These are phyloP conservation scores for Coemansia sp. DNA, from an alignment of 192 early-diverging fungal genomes.

Conservation along the genomic window DNA sequence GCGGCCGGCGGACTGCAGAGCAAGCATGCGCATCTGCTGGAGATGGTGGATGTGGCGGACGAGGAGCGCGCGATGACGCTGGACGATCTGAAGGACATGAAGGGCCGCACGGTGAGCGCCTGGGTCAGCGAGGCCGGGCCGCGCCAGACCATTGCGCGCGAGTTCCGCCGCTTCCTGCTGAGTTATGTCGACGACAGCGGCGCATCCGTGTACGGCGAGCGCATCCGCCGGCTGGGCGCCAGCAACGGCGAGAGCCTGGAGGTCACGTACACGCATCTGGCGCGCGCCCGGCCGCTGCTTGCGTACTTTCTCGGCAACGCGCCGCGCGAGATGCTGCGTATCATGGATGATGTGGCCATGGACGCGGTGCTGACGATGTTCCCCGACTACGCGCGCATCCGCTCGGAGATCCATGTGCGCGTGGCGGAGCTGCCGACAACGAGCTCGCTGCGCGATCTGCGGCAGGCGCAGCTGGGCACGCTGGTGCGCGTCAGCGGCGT, in stretches of 20 bases:
- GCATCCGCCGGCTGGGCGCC: slow-evolving; percentile 86
- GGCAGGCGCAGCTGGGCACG: slow-evolving; percentile 89
- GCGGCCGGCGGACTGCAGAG: slow-evolving; percentile 17
- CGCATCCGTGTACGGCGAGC: slow-evolving; percentile 89
- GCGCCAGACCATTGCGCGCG: slow-evolving; percentile 76
- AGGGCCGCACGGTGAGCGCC: slow-evolving; percentile 75
- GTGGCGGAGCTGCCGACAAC: slow-evolving; percentile 85
- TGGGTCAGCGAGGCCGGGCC: slow-evolving; percentile 86
- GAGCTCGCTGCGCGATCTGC: slow-evolving; percentile 84
- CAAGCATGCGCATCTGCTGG: slow-evolving; percentile 56
- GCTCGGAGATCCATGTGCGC: slow-evolving; percentile 91
- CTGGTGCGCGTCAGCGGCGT: slow-evolving; percentile 90
- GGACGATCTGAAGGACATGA: slow-evolving; percentile 81
- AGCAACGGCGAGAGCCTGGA: slow-evolving; percentile 85
- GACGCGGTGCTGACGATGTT: slow-evolving; percentile 87
- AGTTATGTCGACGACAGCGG: slow-evolving; percentile 84
- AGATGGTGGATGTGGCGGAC: slow-evolving; percentile 62
- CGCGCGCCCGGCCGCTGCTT: slow-evolving; percentile 73
- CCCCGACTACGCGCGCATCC: slow-evolving; percentile 88
- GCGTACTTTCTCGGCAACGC: slow-evolving; percentile 90
- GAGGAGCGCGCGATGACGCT: slow-evolving; percentile 68
- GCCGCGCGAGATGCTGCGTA: slow-evolving; percentile 81
- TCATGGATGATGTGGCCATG: slow-evolving; percentile 92
- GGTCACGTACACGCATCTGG: slow-evolving; percentile 81
- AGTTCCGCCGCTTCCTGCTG: slow-evolving; percentile 87